Conservation (phyloP, 805 yeast species). For the Candida taoyuanica region DNA sequence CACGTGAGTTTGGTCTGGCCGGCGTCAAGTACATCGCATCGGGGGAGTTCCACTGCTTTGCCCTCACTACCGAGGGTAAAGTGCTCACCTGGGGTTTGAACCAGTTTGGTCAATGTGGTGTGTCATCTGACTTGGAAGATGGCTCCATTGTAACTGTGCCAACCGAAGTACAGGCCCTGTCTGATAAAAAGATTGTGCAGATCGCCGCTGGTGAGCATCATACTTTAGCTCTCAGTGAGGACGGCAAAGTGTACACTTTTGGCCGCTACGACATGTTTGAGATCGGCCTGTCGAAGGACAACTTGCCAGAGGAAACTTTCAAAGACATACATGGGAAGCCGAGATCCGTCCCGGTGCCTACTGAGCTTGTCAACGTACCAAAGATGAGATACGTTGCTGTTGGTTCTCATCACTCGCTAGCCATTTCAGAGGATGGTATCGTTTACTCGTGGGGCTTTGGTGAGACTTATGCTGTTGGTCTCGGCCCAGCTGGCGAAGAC, state of each 20-base stretch:
- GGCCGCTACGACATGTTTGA: constrained; percentile 95
- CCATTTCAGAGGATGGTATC: constrained; percentile 77
- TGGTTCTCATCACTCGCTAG: constrained; percentile 92
- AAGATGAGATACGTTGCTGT: constrained; percentile 57
- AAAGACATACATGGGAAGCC: constrained; percentile 76
- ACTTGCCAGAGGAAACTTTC: constrained; percentile 69
- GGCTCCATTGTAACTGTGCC: constrained; percentile 81
- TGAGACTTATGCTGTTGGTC: constrained; percentile 93
- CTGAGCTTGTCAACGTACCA: constrained; percentile 57
- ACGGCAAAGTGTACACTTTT: constrained; percentile 75
- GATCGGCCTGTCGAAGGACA: constrained; percentile 66
- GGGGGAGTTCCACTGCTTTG: constrained; percentile 96
- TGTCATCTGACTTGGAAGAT: constrained; percentile 71
- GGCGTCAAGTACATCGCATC: constrained; percentile 77
- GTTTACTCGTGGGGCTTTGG: constrained; percentile 98
- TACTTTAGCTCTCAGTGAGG: constrained; percentile 64
- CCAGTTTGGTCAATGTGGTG: constrained; percentile 95
- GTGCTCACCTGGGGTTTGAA: constrained; percentile 93
- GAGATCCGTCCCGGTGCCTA: constrained; percentile 83
- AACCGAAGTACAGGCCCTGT: constrained; percentile 61
- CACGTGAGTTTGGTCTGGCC: constrained; percentile 78
- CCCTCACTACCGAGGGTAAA: constrained; percentile 65
- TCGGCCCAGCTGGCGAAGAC: constrained; percentile 85
- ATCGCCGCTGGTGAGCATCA: constrained; percentile 96
- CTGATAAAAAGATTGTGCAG: constrained; percentile 48